A percentile compares a stretch with the other conserved stretches of the same genome.
phyloP scores from a whole-genome alignment of 179 eudicot genomes.

The Patellifolia procumbens region DNA sequence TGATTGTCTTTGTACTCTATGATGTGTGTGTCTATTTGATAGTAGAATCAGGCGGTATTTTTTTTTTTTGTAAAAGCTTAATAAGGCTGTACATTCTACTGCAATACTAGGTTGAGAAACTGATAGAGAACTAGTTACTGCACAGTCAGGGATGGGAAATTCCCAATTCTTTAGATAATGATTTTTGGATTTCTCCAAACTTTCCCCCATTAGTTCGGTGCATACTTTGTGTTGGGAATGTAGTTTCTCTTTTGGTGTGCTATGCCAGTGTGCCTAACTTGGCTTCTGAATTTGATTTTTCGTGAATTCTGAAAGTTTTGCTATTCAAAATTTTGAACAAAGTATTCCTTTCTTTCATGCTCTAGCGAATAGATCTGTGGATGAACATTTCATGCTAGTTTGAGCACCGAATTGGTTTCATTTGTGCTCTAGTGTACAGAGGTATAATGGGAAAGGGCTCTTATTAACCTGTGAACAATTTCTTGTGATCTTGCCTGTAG shows the following conservation, averaged over 20 bases:
- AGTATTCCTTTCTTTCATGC: too few species aligned
- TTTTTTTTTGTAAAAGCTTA: neutral
- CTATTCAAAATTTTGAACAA: neutral
- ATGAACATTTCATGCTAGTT: neutral
- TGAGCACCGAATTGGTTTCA: neutral
- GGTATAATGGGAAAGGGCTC: neutral
- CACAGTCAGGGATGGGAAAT: neutral
- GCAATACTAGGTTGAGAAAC: neutral
- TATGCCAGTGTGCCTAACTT: neutral
- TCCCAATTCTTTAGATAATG: neutral
- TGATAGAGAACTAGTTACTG: neutral
- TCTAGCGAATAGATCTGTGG: too few species aligned
- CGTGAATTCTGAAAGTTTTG: neutral
- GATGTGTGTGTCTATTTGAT: too few species aligned
- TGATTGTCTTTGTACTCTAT: neutral
- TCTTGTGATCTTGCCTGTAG: slow-evolving; percentile 37
- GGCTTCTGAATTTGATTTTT: neutral
- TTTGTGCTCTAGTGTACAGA: neutral
- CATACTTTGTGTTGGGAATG: neutral
- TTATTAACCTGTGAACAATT: neutral
- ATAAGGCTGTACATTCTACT: neutral
- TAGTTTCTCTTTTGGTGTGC: neutral
- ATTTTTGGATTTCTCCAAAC: neutral
- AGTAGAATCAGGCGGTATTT: too few species aligned
- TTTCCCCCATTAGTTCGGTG: neutral